Evolutionary conservation across 257 asterid genomes (phyloP), one percentile per base, ranked within the genome.

Genomic region (Primulina eburnea): DNA sequence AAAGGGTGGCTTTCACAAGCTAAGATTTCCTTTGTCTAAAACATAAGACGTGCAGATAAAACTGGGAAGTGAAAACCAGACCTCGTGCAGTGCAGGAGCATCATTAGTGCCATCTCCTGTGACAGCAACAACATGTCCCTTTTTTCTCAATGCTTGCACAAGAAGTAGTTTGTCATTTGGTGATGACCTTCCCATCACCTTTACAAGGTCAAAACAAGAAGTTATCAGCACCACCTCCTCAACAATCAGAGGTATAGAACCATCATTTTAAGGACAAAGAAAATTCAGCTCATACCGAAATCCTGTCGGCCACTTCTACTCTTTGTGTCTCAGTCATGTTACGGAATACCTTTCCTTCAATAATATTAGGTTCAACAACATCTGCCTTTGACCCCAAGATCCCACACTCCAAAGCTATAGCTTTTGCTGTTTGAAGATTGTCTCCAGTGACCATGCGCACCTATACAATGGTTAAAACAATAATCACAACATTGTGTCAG

Each of bases 51-150:
- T 38, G 29, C 43, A 10, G 64, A 5, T 21, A 47, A 14, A 63
- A 26, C 32, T 21, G 52, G 24, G 18, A 60, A 62, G 47, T 59
- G 40, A 57, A 77, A 74, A 75, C 16, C 79, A 77, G 56, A 93
- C 99, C 97, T 93, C 99, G 24, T 93, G 97, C 34, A 93, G 73
- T 73, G 99, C 99, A 37, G 99, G 99, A 78, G 99, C 99, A 86
- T 93, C 99, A 77, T 93, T 93, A 63, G 99, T 90, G 32, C 99
- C 99, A 85, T 93, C 99, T 78, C 99, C 99, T 32, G 99, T 93
- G 34, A 90, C 99, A 75, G 97, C 99, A 61, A 93, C 97, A 65
- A 93, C 99, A 62, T 93, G 97, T 34, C 95, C 96, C 66, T 60
- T 84, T 84, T 76, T 89, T 85, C 97, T 89, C 82, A 93, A 72